Base-by-base conservation (phyloP, 768 basidiomycete genomes). In the Phylloporus sp. region DNA sequence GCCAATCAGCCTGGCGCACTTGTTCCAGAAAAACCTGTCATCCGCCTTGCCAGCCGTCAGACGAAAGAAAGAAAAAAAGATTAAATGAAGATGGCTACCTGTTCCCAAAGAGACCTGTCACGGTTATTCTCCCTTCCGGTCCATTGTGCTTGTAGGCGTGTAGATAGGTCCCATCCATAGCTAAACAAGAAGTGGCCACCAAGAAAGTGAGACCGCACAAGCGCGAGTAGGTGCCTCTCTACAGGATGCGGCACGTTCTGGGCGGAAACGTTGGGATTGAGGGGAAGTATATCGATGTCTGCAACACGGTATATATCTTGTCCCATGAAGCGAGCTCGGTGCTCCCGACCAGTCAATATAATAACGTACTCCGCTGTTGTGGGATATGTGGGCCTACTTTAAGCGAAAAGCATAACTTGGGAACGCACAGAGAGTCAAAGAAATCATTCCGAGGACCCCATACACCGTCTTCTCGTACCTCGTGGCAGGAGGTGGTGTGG, bases 11-110 rank as follows among this genome's bases (percentile, higher is more conserved):
- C 56, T 20, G 22, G 23, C 45, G 16, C 6, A 65, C 81, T 83
- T 89, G 70, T 99, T 99, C 95, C 95, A 99, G 72, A 98, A 98
- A 73, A 99, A 99, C 56, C 95, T 80, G 63, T 97, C 93, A 58
- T 99, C 97, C 34, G 86, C 87, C 86, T 95, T 60, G 44, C 47
- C 22, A 29, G 18, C n/a, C 5, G n/a, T 69, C 34, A 62, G 49
- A 47, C 23, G 49, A 24, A 41, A 52, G 18, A 31, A 36, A 10
- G 18, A 20, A 31, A 36, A 10, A 20, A 24, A 20, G 15, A 16
- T 49, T 13, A 43, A 45, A 45, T 40, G 22, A 40, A 44, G 31
- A 35, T 40, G 76, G 81, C 49, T 64, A 91, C 92, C 69, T 81
- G 76, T 73, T 91, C 82, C 88, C 87, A 95, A 42, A 89, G 73